Evolutionary conservation across 441 rosid species (phyloP), one percentile per base, ranked within the genome.

Genomic region (Melastoma candidum): DNA sequence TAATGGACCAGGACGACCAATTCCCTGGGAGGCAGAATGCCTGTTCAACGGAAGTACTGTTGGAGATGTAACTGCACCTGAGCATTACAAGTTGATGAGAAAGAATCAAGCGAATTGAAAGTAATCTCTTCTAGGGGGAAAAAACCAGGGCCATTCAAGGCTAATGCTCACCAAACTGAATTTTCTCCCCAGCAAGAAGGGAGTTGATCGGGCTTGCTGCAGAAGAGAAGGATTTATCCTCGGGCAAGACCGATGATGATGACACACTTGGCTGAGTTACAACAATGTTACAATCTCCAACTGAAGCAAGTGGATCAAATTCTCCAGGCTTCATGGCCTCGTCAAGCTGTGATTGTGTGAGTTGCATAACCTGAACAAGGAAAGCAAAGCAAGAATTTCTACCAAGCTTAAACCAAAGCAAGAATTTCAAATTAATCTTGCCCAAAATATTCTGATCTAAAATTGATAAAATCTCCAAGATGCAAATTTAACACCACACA

Each of bases 31-130:
- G 65, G 72, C 63, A 54, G 78, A 61, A 61, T 66, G 69, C 58
- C 74, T 73, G 71, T 73, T 69, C n/a, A 80, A 69, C 63, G 85
- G 80, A 25, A 81, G 77, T 64, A 83, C 71, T 32, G 95, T 71
- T 9, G 99, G 87, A 62, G 97, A 83, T 63, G 96, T 85, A 53
- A 93, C 97, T 24, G 89, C 99, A 67, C 99, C 97, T 89, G 79
- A 55, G 54, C 47, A 74, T 32, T 8, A 32, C 41, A 6, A 32
- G 41, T 32, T 32, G 32, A 56, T 14, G 66, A 48, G 26, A 46
- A 60, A n/a, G 56, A 36, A 51, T 26, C 25, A 50, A 53, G 8
- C 41, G 59, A 47, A 61, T 63, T 61, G 26, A 49, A 14, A 9
- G 46, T 12, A 36, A 32, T 44, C 53, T 48, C 49, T 48, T 32